Evolutionary conservation across 179 eudicot genomes (phyloP).

Genomic region (Sideroxylon spinosum): DNA sequence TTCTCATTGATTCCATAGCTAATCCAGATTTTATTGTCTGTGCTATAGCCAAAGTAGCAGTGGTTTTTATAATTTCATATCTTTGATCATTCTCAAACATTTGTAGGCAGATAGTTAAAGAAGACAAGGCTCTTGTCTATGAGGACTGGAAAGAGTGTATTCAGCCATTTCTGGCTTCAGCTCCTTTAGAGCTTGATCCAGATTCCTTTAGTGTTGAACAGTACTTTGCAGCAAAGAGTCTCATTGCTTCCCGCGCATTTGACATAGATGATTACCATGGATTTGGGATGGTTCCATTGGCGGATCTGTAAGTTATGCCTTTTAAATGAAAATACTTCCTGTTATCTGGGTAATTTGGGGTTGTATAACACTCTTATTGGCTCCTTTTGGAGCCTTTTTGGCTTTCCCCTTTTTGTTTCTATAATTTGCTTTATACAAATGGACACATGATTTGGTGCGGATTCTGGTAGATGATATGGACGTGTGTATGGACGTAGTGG

Average conservation of each 20-base stretch:
- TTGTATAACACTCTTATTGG: not conserved
- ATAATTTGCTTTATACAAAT: not conserved
- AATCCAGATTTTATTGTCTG: no score
- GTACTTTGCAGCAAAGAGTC: slow-evolving; percentile 85
- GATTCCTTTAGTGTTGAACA: slow-evolving; percentile 56
- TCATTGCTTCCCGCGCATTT: slow-evolving; percentile 87
- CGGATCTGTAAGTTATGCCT: slow-evolving; percentile 68
- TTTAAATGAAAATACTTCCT: not conserved
- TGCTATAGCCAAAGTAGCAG: not conserved
- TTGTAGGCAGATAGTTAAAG: slow-evolving; percentile 77
- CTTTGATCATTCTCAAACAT: slow-evolving; percentile 20
- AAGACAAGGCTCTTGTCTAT: slow-evolving; percentile 64
- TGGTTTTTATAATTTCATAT: not conserved
- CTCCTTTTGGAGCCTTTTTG: no score
- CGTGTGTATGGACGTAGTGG: no score
- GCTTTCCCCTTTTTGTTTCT: not conserved
- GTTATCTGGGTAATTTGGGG: not conserved
- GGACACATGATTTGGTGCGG: not conserved
- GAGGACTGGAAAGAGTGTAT: slow-evolving; percentile 88
- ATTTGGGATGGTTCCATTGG: slow-evolving; percentile 91
- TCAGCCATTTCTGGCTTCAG: slow-evolving; percentile 50
- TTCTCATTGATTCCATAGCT: no score
- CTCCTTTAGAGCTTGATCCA: slow-evolving; percentile 45
- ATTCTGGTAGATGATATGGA: no score
- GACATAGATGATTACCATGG: slow-evolving; percentile 86